Percentiles rank a stretch among this genome's conserved stretches.
phyloP scores from a whole-genome alignment of 1,284 basidiomycete species.

The Rhodotorula sp. region DNA sequence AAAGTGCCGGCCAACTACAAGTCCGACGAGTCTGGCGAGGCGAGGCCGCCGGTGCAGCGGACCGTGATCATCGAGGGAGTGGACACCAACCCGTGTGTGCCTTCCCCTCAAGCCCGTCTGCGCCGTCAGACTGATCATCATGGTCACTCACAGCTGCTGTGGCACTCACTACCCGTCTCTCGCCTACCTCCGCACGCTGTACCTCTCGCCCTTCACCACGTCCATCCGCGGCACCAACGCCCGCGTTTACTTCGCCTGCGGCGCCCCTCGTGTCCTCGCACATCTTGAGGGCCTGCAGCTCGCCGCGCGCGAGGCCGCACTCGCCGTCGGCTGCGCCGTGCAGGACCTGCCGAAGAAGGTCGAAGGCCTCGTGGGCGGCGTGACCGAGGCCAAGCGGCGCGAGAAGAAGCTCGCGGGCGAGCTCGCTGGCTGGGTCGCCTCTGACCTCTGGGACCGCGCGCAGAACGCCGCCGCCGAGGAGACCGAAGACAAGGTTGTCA shows the following conservation, averaged over 20 bases:
- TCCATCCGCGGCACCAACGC: slow-evolving; percentile 57
- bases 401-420: slow-evolving; percentile 68
- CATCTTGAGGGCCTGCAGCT: slow-evolving; percentile 62
- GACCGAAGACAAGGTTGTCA: slow-evolving; percentile 32
- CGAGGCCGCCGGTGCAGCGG: slow-evolving; percentile 61
- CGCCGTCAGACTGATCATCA: neutral
- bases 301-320: slow-evolving; percentile 60
- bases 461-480: slow-evolving; percentile 29
- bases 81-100: slow-evolving; percentile 71
- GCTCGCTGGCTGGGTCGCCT: slow-evolving; percentile 63
- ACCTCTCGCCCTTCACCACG: slow-evolving; percentile 64
- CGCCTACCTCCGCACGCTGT: slow-evolving; percentile 59
- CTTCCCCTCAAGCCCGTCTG: neutral
- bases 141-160: slow-evolving; percentile 64
- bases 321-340: slow-evolving; percentile 64
- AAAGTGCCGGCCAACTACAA: slow-evolving; percentile 69
- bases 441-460: slow-evolving; percentile 50
- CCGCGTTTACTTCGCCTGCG: slow-evolving; percentile 76
- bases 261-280: slow-evolving; percentile 65
- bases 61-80: slow-evolving; percentile 76
- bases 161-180: slow-evolving; percentile 74
- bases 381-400: slow-evolving; percentile 64
- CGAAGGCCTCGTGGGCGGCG: slow-evolving; percentile 66
- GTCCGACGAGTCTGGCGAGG: slow-evolving; percentile 53
- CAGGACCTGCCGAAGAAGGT: slow-evolving; percentile 68